Conservation (phyloP, 1,284 basidiomycete species). For the Sphaerobolus stellatus region DNA sequence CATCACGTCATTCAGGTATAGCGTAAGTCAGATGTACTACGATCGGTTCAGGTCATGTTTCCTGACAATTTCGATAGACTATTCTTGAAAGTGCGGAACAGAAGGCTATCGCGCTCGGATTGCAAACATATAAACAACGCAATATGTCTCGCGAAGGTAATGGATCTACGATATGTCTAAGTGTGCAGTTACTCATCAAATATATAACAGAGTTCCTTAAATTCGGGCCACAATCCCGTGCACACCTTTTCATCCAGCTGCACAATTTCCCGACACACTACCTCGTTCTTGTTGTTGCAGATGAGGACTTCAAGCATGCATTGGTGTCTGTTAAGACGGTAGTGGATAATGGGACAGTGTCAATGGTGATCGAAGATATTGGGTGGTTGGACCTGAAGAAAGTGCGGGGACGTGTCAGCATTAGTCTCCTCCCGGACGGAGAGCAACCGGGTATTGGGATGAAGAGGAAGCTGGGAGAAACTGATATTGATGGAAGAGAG, state of each 20-base stretch:
- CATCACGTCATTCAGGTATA: constrained; percentile 53
- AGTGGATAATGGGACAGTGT: constrained; percentile 51
- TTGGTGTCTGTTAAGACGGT: constrained; percentile 61
- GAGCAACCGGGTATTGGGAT: constrained; percentile 22
- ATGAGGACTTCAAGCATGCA: constrained; percentile 73
- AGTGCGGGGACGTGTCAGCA: constrained; percentile 45
- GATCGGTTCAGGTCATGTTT: not conserved
- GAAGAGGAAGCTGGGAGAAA: constrained; percentile 33
- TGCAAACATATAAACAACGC: constrained; percentile 66
- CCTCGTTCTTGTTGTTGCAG: constrained; percentile 74
- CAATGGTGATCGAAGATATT: constrained; percentile 69
- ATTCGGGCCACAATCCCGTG: constrained; percentile 56
- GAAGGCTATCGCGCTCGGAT: constrained; percentile 70
- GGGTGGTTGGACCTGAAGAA: constrained; percentile 72
- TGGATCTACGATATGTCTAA: not conserved
- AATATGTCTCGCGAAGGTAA: constrained; percentile 64
- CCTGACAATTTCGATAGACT: constrained; percentile 45
- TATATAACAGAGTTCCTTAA: constrained; percentile 53
- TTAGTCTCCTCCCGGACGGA: constrained; percentile 18
- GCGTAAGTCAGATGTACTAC: constrained; percentile 39
- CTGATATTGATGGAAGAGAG: not conserved
- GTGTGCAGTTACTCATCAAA: not conserved
- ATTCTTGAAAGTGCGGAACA: constrained; percentile 73
- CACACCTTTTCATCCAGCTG: constrained; percentile 67
- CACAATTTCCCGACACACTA: constrained; percentile 69